Conservation (phyloP, 176 grass and related monocot genomes). For the Coix lacrymajobi region DNA sequence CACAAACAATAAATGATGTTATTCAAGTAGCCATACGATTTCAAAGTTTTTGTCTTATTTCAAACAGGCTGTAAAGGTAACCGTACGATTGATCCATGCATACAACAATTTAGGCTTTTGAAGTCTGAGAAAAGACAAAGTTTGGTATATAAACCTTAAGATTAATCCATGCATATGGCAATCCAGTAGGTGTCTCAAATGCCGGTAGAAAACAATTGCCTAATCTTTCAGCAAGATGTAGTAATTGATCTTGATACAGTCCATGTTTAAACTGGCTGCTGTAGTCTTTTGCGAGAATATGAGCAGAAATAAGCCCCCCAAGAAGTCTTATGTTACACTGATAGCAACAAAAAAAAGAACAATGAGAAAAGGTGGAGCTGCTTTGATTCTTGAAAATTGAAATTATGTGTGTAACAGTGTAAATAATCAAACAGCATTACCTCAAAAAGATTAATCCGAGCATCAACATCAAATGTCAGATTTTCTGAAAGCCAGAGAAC, state of each 20-base stretch:
- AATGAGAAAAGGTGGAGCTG: constrained; percentile 7
- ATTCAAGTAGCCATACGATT: constrained; percentile 18
- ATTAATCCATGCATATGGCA: constrained; percentile 98
- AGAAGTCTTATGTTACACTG: constrained; percentile 99
- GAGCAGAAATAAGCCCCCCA: constrained; percentile 96
- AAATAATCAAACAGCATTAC: constrained; percentile 40
- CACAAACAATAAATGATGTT: not conserved
- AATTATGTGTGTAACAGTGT: not conserved
- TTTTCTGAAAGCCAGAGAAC: constrained; percentile 87
- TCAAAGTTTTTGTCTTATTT: not conserved
- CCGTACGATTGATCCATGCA: constrained; percentile 70
- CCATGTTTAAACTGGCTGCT: constrained; percentile 53
- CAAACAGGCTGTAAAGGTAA: not conserved
- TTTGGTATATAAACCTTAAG: constrained; percentile 60
- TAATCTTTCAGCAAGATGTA: constrained; percentile 83
- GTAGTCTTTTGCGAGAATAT: constrained; percentile 89
- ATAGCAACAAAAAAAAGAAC: constrained; percentile 22
- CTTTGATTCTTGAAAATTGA: not conserved
- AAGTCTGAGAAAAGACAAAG: constrained; percentile 10
- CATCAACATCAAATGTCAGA: constrained; percentile 88
- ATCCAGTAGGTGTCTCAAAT: constrained; percentile 91
- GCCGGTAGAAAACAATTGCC: constrained; percentile 79
- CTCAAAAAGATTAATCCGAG: constrained; percentile 93
- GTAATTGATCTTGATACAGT: constrained; percentile 75
- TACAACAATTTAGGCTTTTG: constrained; percentile 46